phyloP scores from a whole-genome alignment of 139 green algal species.

The Klebsormidium nitens region DNA sequence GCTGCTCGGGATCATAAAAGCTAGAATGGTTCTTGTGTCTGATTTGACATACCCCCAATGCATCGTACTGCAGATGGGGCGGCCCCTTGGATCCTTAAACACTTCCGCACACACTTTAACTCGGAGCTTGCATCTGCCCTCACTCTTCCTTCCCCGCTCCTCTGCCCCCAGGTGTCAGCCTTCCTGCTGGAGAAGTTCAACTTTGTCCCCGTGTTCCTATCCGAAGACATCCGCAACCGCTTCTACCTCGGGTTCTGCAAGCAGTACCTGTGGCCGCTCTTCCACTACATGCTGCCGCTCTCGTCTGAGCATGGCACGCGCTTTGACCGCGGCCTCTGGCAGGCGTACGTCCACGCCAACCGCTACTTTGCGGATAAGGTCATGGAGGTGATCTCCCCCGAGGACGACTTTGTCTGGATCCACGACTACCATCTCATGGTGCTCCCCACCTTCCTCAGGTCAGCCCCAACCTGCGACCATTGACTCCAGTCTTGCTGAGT shows the following conservation, averaged over 20 bases:
- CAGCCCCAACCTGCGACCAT: slow-evolving; percentile 43
- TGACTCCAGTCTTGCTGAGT: too few relatives aligned
- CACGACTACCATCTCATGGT: slow-evolving; percentile 99
- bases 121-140: too few relatives aligned
- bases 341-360: slow-evolving; percentile 95
- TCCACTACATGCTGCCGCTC: slow-evolving; percentile 96
- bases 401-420: slow-evolving; percentile 92
- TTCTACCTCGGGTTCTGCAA: slow-evolving; percentile 97
- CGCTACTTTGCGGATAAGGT: slow-evolving; percentile 69
- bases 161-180: slow-evolving; percentile 53
- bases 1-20: too few relatives aligned
- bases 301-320: slow-evolving; percentile 49
- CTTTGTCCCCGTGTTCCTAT: slow-evolving; percentile 88
- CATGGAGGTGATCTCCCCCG: slow-evolving; percentile 48
- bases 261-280: slow-evolving; percentile 95
- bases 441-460: slow-evolving; percentile 86
- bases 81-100: too few relatives aligned
- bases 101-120: too few relatives aligned
- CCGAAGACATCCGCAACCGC: slow-evolving; percentile 70
- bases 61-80: too few relatives aligned
- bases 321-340: slow-evolving; percentile 86
- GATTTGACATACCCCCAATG: too few relatives aligned
- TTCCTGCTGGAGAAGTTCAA: slow-evolving; percentile 68
- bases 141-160: slow-evolving; percentile 31
- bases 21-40: too few relatives aligned